These are phyloP conservation scores for Peronospora belbahrii DNA, from an alignment of 352 stramenopile genomes.

Conservation along the genomic window DNA sequence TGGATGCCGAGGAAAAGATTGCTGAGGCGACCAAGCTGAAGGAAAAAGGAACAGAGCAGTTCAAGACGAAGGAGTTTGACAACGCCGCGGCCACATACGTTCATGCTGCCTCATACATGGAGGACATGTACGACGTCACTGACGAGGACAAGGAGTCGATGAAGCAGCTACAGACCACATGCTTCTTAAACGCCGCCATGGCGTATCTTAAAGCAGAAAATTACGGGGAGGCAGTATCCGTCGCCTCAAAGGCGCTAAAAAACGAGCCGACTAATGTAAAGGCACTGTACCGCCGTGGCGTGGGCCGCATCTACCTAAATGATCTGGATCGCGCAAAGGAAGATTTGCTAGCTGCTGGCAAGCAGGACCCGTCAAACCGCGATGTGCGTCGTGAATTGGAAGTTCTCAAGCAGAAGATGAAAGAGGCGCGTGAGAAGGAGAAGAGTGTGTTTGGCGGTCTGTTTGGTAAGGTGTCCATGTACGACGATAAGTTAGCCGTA, in stretches of 20 bases:
- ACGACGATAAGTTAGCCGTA: constrained; percentile 93
- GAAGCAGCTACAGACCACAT: constrained; percentile 86
- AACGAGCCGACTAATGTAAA: constrained; percentile 81
- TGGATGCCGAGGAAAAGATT: constrained; percentile 80
- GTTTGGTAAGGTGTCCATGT: constrained; percentile 95
- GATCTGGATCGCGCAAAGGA: constrained; percentile 84
- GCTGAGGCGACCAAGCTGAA: constrained; percentile 84
- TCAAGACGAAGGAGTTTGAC: constrained; percentile 85
- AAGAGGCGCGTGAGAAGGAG: constrained; percentile 91
- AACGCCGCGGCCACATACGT: constrained; percentile 84
- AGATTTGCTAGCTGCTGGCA: constrained; percentile 73
- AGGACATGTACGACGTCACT: constrained; percentile 82
- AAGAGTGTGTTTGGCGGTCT: constrained; percentile 94
- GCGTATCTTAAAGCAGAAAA: constrained; percentile 90
- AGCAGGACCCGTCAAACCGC: constrained; percentile 74
- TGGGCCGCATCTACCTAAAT: constrained; percentile 78
- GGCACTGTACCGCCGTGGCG: constrained; percentile 76
- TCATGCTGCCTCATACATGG: constrained; percentile 72
- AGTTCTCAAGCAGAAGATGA: constrained; percentile 77
- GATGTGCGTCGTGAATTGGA: constrained; percentile 75
- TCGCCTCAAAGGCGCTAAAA: constrained; percentile 73
- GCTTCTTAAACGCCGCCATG: constrained; percentile 91
- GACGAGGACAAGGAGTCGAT: constrained; percentile 80
- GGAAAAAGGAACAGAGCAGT: constrained; percentile 87
- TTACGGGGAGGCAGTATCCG: constrained; percentile 82